Conservation (phyloP, 1,284 basidiomycete species). For the Trichosporon coremiiforme region DNA sequence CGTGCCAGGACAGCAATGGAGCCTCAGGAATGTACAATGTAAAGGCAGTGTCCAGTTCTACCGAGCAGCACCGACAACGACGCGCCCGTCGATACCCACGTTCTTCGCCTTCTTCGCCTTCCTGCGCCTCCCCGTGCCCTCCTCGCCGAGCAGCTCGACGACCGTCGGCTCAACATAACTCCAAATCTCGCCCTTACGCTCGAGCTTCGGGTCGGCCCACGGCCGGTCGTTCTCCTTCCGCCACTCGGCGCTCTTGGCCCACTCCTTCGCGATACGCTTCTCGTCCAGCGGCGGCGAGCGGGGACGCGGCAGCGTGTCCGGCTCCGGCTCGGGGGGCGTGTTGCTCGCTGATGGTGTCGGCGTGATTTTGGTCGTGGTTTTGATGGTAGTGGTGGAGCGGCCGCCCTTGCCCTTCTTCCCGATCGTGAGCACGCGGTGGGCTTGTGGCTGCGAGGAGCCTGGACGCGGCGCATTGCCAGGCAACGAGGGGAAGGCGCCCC, state of each 20-base stretch:
- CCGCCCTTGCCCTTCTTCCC: slow-evolving; percentile 27
- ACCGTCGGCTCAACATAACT: slow-evolving; percentile 23
- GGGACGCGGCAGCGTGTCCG: slow-evolving; percentile 40
- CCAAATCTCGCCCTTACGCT: slow-evolving; percentile 29
- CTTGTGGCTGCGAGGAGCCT: slow-evolving; percentile 20
- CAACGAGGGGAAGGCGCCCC: slow-evolving; percentile 53
- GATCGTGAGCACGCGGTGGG: slow-evolving; percentile 34
- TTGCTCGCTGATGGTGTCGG: slow-evolving; percentile 14
- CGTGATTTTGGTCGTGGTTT: slow-evolving; percentile 37
- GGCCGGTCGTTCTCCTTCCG: slow-evolving; percentile 44
- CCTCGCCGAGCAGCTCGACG: slow-evolving; percentile 29
- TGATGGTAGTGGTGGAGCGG: slow-evolving; percentile 42
- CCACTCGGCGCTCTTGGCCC: slow-evolving; percentile 38
- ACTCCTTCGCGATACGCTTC: slow-evolving; percentile 39
- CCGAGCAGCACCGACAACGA: slow-evolving; percentile 45
- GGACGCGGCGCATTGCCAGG: slow-evolving; percentile 20
- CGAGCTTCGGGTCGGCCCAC: slow-evolving; percentile 47
- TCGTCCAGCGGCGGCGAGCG: slow-evolving; percentile 40
- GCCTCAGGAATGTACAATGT: too few relatives aligned
- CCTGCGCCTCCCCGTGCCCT: slow-evolving; percentile 35
- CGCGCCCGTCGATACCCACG: slow-evolving; percentile 40
- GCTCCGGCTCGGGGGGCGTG: slow-evolving; percentile 7
- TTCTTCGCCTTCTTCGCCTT: slow-evolving; percentile 36
- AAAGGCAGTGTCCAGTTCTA: not conserved
- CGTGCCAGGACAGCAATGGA: too few relatives aligned